These are phyloP conservation scores for Lentinus tigrinus DNA, from an alignment of 768 basidiomycete genomes.

Conservation along the genomic window DNA sequence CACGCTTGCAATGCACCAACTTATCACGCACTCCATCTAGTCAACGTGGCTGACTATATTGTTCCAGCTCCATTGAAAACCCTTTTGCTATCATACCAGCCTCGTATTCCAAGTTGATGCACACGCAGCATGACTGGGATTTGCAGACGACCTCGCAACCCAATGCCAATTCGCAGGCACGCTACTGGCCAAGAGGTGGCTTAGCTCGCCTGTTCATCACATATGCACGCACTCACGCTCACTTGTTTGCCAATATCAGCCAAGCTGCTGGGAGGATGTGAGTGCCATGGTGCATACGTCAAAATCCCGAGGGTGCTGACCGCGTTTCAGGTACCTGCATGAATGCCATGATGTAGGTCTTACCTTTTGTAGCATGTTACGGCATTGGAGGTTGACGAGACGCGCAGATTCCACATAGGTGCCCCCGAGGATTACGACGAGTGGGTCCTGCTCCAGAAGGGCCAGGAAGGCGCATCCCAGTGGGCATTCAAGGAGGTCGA, in stretches of 20 bases:
- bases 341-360: conserved; percentile 52
- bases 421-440: conserved; percentile 70
- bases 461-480: conserved; percentile 44
- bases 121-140: conserved; percentile 48
- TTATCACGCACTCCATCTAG: no score
- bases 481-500: conserved; percentile 63
- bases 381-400: not conserved
- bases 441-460: conserved; percentile 48
- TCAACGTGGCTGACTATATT: not conserved
- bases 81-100: conserved; percentile 18
- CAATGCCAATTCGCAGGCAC: conserved; percentile 43
- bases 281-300: conserved; percentile 22
- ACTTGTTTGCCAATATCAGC: conserved; percentile 33
- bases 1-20: no score
- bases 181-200: conserved; percentile 70
- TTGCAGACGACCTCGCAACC: conserved; percentile 58
- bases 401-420: conserved; percentile 48
- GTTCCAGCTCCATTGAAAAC: conserved; percentile 11
- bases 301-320: not conserved
- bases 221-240: no score
- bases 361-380: not conserved
- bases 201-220: conserved; percentile 1
- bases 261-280: conserved; percentile 74
- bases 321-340: conserved; percentile 51
- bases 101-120: conserved; percentile 36